Base-by-base conservation (phyloP, 108 stramenopile species). In the Fragilaria crotonensis region DNA sequence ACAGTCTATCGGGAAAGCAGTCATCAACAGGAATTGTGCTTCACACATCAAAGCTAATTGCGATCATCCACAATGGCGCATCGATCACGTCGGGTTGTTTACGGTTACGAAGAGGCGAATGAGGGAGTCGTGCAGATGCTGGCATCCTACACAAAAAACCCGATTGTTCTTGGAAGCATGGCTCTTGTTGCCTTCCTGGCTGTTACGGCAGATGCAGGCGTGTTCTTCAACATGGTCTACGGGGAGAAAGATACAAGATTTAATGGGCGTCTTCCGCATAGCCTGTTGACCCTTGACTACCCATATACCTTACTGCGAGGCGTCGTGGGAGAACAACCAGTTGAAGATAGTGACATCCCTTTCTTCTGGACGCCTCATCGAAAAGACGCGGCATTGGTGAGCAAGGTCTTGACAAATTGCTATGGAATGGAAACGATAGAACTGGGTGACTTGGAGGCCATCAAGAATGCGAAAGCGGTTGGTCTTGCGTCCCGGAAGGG, bases 301-400 rank as follows among this genome's bases (percentile, higher is more conserved):
- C 77, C 77, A 30, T 71, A 70, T 28, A 78, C 77, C 9, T 46
- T 78, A 5, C 68, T 71, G 5, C 55, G 77, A 30, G 77, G 73
- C 52, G 73, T 78, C 18, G 77, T 78, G 1, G 45, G 73, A 33
- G 77, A 78, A 33, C 77, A 78, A 57, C 77, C 77, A 0, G 60
- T 78, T 0, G 49, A 52, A 27, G 31, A 20, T 0, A 60, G 22
- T 33, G 77, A 78, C 41, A 58, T 78, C 0, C 73, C 77, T 33
- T 78, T 78, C 58, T 78, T 67, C 52, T 78, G 77, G 77, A 63
- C 73, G 31, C 52, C 52, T 0, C 73, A 78, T 48, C 56, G 52
- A 2, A 56, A 54, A 4, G 76, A 78, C 54, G 69, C 65, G 33
- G 20, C 47, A 11, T 53, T 70, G 14, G 61, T 71, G 14, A 74